Percentiles rank a stretch among this genome's conserved stretches.
These are phyloP conservation scores for Cenococcum geophilum DNA, from an alignment of 495 filamentous ascomycete species.

Conservation along the genomic window DNA sequence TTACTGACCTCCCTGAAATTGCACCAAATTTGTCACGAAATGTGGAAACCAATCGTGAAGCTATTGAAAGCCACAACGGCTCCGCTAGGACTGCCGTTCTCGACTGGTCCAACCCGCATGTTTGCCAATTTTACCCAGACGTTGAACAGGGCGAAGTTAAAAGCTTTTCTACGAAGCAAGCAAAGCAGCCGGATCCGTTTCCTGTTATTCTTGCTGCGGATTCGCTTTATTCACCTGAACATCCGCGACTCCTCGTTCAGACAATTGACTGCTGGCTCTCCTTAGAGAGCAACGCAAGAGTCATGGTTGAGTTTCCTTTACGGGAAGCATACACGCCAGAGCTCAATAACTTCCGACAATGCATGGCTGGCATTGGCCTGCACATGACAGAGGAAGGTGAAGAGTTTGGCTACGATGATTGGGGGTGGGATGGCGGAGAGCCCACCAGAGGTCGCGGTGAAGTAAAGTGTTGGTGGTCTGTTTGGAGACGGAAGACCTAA, in stretches of 20 bases:
- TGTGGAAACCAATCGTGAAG: slow-evolving; percentile 46
- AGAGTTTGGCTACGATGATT: slow-evolving; percentile 65
- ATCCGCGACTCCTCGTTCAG: slow-evolving; percentile 56
- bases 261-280: slow-evolving; percentile 53
- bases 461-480: slow-evolving; percentile 62
- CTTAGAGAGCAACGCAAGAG: slow-evolving; percentile 42
- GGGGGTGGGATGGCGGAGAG: slow-evolving; percentile 56
- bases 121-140: slow-evolving; percentile 1
- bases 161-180: neutral
- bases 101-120: slow-evolving; percentile 55
- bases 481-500: slow-evolving; percentile 44
- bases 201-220: slow-evolving; percentile 64
- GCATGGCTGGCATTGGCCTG: slow-evolving; percentile 52
- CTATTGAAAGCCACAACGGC: slow-evolving; percentile 19
- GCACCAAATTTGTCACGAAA: slow-evolving; percentile 61
- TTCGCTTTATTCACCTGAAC: slow-evolving; percentile 61
- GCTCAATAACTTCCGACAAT: slow-evolving; percentile 47
- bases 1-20: slow-evolving; percentile 70
- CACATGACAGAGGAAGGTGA: slow-evolving; percentile 51
- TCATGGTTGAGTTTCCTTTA: slow-evolving; percentile 61
- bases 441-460: slow-evolving; percentile 42
- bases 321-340: slow-evolving; percentile 53
- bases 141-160: slow-evolving; percentile 18
- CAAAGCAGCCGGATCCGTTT: slow-evolving; percentile 37
- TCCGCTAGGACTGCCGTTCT: slow-evolving; percentile 50